Base-by-base conservation (phyloP, 1,284 basidiomycete genomes). In the Flammula alnicola region DNA sequence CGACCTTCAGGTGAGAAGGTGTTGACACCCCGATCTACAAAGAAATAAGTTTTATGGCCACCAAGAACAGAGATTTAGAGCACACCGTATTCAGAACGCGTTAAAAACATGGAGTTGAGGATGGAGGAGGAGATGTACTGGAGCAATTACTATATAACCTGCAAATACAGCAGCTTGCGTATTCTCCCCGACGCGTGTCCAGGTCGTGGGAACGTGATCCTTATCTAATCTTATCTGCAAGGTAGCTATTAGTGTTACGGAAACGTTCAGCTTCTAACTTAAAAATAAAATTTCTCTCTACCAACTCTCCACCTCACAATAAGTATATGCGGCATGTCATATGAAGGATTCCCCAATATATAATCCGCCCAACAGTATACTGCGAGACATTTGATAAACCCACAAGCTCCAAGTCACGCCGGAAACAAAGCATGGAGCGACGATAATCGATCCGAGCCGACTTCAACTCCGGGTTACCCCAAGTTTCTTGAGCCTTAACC, bases 1-100 rank as follows among this genome's bases (percentile, higher is more conserved):
- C 92, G 91, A 43, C 93, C 95, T 73, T 99, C 96, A 4, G 97
- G 97, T 23, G 96, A 98, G 79, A 98, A 98, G 61, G 96, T 98
- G 78, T 97, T 98, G 55, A 98, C 95, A 78, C 95, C 95, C 63
- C 95, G 89, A 76, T 98, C 95, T 94, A 55, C 32, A 44, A 30
- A 33, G 43, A 29, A 30, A 50, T 51, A 29, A 20, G 39, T 8
- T 11, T 38, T 9, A 42, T 14, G 12, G 7, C 11, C 3, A 22
- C 12, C 31, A 10, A 27, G 4, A 20, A 23, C n/a, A 2, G 4
- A 26, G 6, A 23, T 29, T 36, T 62, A 42, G 45, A 43, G 50
- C 74, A 50, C 63, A 91, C 91, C 92, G 72, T 94, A 95, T 78
- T 94, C 92, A 75, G 92, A 94, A 76, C 93, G 87, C 74, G 92